These are phyloP conservation scores for Fusarium ambrosium DNA, from an alignment of 2,329 filamentous ascomycete species.

Conservation along the genomic window DNA sequence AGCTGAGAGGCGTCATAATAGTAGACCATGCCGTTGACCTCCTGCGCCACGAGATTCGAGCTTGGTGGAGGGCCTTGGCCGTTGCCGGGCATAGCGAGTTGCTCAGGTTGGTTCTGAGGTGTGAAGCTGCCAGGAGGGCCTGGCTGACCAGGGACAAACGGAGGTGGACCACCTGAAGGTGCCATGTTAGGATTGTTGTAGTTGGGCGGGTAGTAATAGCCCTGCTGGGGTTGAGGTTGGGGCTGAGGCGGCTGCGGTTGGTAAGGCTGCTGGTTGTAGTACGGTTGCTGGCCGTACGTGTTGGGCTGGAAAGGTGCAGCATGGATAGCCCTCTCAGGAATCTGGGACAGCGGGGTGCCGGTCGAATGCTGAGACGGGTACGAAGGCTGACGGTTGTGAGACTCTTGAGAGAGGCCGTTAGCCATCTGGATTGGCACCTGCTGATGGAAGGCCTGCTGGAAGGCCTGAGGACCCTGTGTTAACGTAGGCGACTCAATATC, in stretches of 20 bases:
- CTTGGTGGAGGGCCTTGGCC: constrained; percentile 45
- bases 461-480: constrained; percentile 74
- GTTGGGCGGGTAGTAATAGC: constrained; percentile 77
- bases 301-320: constrained; percentile 90
- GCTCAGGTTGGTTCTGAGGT: constrained; percentile 59
- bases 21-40: constrained; percentile 96
- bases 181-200: constrained; percentile 63
- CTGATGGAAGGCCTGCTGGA: constrained; percentile 93
- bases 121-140: constrained; percentile 57
- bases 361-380: constrained; percentile 79
- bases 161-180: constrained; percentile 65
- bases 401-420: constrained; percentile 68
- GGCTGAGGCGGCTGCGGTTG: constrained; percentile 48
- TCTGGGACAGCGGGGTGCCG: constrained; percentile 88
- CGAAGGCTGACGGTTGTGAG: constrained; percentile 76
- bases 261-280: constrained; percentile 66
- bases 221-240: constrained; percentile 55
- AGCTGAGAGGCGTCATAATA: constrained; percentile 89
- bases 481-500: constrained; percentile 88
- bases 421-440: constrained; percentile 85
- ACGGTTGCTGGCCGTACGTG: constrained; percentile 70
- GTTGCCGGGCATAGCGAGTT: constrained; percentile 49
- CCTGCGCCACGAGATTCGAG: constrained; percentile 78
- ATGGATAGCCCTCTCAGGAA: constrained; percentile 92
- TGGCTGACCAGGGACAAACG: constrained; percentile 71